Evolutionary conservation across 139 green algal species (phyloP).

Genomic region (Raphidocelis subcapitata): DNA sequence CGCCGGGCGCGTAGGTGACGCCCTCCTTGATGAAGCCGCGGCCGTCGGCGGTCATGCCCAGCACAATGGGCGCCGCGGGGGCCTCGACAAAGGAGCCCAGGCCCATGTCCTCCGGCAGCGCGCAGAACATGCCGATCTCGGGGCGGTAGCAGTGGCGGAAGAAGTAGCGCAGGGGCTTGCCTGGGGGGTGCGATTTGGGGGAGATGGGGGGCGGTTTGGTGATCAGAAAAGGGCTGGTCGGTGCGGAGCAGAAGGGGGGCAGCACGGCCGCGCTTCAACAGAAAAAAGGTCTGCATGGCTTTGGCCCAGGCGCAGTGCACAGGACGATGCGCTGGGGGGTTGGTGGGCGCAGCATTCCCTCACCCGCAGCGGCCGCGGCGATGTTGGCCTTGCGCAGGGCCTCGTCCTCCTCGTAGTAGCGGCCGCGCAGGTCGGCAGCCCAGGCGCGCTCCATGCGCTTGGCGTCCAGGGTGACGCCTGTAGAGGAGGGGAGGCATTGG

Average conservation of each 20-base stretch:
- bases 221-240: too few species aligned
- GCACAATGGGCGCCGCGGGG: conserved; percentile 5
- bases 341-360: too few species aligned
- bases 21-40: conserved; percentile 60
- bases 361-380: conserved; percentile 15
- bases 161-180: conserved; percentile 57
- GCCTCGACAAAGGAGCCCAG: conserved; percentile 47
- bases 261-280: too few species aligned
- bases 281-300: too few species aligned
- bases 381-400: conserved; percentile 29
- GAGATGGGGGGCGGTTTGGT: too few species aligned
- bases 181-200: conserved; percentile 4
- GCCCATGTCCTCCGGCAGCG: conserved; percentile 52
- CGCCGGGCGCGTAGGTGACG: conserved; percentile 54
- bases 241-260: too few species aligned
- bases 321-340: too few species aligned
- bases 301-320: too few species aligned
- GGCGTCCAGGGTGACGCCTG: too few species aligned
- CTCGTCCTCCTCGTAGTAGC: conserved; percentile 51
- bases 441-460: conserved; percentile 34
- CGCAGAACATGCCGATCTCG: conserved; percentile 84
- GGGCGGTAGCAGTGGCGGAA: conserved; percentile 83
- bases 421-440: conserved; percentile 32
- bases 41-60: conserved; percentile 27
- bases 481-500: conserved; percentile 7